Percentiles rank a stretch among this genome's conserved stretches.
Evolutionary conservation across 2,329 filamentous ascomycete genomes (phyloP).

Genomic region (Fusarium chuoi): DNA sequence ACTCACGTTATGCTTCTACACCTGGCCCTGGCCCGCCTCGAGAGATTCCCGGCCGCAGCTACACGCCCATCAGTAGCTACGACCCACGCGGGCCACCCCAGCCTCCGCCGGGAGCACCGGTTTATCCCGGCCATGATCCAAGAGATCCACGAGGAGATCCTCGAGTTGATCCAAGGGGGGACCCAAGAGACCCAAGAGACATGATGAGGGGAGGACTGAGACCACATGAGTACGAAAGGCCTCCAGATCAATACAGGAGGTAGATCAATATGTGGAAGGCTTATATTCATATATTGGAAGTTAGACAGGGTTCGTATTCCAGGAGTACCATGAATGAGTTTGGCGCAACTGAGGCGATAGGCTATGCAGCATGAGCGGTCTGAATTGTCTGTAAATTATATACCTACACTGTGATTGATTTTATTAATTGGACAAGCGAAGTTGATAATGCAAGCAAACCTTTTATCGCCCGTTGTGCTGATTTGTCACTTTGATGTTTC

Average conservation of each 20-base stretch:
- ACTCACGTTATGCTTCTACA: conserved; percentile 57
- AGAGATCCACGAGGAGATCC: conserved; percentile 46
- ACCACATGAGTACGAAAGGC: conserved; percentile 59
- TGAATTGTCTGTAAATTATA: not conserved
- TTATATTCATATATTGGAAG: not conserved
- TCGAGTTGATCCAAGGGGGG: conserved; percentile 43
- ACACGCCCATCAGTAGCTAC: conserved; percentile 56
- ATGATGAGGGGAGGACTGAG: conserved; percentile 57
- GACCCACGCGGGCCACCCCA: conserved; percentile 52
- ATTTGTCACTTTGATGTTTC: not conserved
- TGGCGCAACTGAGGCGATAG: conserved; percentile 4
- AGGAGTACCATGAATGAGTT: not conserved
- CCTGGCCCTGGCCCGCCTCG: conserved; percentile 55
- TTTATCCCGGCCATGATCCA: conserved; percentile 44
- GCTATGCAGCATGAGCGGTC: not conserved
- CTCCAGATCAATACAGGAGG: conserved; percentile 58
- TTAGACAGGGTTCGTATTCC: not conserved
- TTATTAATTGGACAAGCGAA: not conserved
- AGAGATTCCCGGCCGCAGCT: conserved; percentile 57
- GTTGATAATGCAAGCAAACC: not conserved
- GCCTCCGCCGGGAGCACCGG: conserved; percentile 49
- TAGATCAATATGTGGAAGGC: conserved; percentile 34
- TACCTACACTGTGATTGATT: not conserved
- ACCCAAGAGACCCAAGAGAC: conserved; percentile 46
- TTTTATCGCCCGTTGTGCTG: not conserved